phyloP scores from a whole-genome alignment of 257 asterid species.

The Echium plantagineum region DNA sequence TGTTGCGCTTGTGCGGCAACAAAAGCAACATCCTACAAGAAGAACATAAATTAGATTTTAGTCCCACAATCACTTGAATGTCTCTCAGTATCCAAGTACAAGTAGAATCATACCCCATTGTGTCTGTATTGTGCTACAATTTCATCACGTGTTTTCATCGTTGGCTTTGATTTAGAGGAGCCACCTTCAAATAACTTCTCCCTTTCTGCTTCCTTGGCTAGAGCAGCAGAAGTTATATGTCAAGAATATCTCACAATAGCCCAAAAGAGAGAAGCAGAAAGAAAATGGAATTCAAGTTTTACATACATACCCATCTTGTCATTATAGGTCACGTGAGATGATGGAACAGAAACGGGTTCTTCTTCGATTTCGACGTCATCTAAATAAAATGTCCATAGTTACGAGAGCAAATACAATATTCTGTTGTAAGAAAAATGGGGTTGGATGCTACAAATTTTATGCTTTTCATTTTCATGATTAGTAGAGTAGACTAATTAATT shows the following conservation, averaged over 20 bases:
- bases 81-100: slow-evolving; percentile 6
- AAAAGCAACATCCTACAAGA: slow-evolving; percentile 59
- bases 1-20: slow-evolving; percentile 79
- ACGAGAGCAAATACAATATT: not conserved
- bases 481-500: slow-evolving; percentile 6
- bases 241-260: not conserved
- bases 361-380: slow-evolving; percentile 65
- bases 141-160: slow-evolving; percentile 67
- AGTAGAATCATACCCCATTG: slow-evolving; percentile 45
- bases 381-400: slow-evolving; percentile 20
- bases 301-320: slow-evolving; percentile 32
- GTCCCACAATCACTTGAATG: slow-evolving; percentile 8
- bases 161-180: slow-evolving; percentile 52
- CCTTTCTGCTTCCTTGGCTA: slow-evolving; percentile 52
- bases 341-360: slow-evolving; percentile 40
- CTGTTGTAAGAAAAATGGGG: not conserved
- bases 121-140: slow-evolving; percentile 83
- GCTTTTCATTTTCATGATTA: not conserved
- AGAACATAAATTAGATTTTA: slow-evolving; percentile 12
- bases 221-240: slow-evolving; percentile 12
- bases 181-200: slow-evolving; percentile 69
- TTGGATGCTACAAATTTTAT: not conserved
- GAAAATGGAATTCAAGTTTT: not conserved
- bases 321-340: slow-evolving; percentile 26
- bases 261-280: not conserved